Conservation (phyloP, 116 monocot species). For the Posidonia oceanica region DNA sequence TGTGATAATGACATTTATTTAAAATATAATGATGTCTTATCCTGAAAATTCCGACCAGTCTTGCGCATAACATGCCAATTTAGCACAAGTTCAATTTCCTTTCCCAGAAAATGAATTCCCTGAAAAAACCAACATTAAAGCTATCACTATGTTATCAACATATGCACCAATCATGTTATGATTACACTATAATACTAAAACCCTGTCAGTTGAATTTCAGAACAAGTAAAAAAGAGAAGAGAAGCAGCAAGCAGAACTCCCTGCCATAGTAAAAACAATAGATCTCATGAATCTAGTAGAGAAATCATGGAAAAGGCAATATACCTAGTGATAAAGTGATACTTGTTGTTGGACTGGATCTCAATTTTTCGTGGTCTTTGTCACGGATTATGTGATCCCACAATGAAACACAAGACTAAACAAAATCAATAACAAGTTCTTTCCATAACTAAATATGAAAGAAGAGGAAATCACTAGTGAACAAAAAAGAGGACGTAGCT, state of each 20-base stretch:
- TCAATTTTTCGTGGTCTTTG: constrained; percentile 36
- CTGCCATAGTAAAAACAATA: not conserved
- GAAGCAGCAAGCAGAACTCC: not conserved
- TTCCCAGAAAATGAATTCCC: constrained; percentile 60
- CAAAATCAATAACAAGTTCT: not conserved
- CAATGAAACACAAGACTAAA: constrained; percentile 24
- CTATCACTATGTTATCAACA: not conserved
- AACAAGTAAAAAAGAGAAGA: no score
- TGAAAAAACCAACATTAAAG: constrained; percentile 10
- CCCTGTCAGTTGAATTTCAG: no score
- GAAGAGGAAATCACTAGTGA: not conserved
- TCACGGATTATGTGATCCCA: constrained; percentile 51
- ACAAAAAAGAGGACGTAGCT: not conserved
- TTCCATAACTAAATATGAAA: not conserved
- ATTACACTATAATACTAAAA: not conserved
- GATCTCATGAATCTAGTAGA: not conserved
- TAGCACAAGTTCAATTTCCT: constrained; percentile 40
- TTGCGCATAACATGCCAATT: constrained; percentile 71
- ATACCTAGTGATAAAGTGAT: constrained; percentile 48
- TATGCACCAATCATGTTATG: not conserved
- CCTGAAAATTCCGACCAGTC: constrained; percentile 33
- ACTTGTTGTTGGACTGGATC: constrained; percentile 29
- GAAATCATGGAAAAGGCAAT: not conserved
- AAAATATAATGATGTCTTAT: no score
- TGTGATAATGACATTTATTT: constrained; percentile 25